phyloP scores from a whole-genome alignment of 1,139 yeast genomes.

The Hyphopichia pseudoburtonii region DNA sequence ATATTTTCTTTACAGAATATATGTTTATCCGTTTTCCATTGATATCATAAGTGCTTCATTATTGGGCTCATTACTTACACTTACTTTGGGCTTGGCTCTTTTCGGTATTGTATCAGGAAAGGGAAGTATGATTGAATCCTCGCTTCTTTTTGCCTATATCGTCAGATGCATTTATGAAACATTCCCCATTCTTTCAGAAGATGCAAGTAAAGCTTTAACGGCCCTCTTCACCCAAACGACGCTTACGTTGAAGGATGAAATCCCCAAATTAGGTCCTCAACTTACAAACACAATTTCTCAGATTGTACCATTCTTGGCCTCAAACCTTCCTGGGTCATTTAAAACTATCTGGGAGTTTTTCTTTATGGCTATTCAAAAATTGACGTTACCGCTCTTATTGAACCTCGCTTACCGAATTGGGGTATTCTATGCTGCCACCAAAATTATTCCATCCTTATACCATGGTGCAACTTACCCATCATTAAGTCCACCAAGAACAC shows the following conservation, averaged over 20 bases:
- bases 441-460: conserved; percentile 80
- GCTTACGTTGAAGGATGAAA: conserved; percentile 35
- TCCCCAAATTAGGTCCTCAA: conserved; percentile 42
- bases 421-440: conserved; percentile 90
- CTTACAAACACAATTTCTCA: conserved; percentile 39
- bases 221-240: conserved; percentile 40
- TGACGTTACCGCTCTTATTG: conserved; percentile 78
- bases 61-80: conserved; percentile 79
- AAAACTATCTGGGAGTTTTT: conserved; percentile 71
- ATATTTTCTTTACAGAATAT: conserved; percentile 80
- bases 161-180: conserved; percentile 91
- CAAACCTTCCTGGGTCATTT: conserved; percentile 57
- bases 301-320: conserved; percentile 47
- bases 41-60: conserved; percentile 77
- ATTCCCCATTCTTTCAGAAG: conserved; percentile 74
- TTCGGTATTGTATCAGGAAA: conserved; percentile 81
- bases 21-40: conserved; percentile 69
- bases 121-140: conserved; percentile 88
- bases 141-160: conserved; percentile 82
- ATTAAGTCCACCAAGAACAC: conserved; percentile 36
- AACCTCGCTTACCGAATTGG: conserved; percentile 82
- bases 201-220: conserved; percentile 42
- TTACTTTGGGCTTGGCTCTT: conserved; percentile 71
- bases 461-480: conserved; percentile 38
- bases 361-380: conserved; percentile 65